Evolutionary conservation across 139 green algal genomes (phyloP).

Genomic region (Picochlorum sp.): DNA sequence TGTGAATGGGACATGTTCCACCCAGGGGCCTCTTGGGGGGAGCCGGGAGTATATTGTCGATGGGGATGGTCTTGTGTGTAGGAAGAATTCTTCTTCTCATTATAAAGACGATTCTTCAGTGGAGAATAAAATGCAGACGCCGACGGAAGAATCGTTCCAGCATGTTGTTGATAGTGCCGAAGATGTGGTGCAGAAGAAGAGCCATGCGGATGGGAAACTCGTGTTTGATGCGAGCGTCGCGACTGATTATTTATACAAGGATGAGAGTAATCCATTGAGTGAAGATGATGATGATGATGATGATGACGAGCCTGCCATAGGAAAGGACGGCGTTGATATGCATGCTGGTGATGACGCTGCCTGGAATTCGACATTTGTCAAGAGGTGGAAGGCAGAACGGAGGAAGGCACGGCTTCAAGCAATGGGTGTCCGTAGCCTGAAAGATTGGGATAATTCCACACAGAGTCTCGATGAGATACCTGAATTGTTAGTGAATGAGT

Average conservation of each 20-base stretch:
- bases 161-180: background rate
- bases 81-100: no score
- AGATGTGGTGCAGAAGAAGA: background rate
- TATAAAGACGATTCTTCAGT: no score
- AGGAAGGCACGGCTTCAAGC: slow-evolving; percentile 20
- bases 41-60: no score
- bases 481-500: slow-evolving; percentile 24
- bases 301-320: background rate
- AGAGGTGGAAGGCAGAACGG: slow-evolving; percentile 22
- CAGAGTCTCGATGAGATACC: slow-evolving; percentile 11
- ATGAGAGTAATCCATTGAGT: background rate
- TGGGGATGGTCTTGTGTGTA: no score
- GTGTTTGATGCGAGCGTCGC: background rate
- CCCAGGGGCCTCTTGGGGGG: no score
- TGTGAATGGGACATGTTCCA: no score
- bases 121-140: no score
- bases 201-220: background rate
- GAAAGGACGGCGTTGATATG: background rate
- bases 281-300: background rate
- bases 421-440: slow-evolving; percentile 21
- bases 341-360: background rate
- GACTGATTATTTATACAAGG: background rate
- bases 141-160: no score
- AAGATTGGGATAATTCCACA: slow-evolving; percentile 9
- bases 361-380: slow-evolving; percentile 12